Base-by-base conservation (phyloP, 805 yeast genomes). In the Candida arabinofermentans region DNA sequence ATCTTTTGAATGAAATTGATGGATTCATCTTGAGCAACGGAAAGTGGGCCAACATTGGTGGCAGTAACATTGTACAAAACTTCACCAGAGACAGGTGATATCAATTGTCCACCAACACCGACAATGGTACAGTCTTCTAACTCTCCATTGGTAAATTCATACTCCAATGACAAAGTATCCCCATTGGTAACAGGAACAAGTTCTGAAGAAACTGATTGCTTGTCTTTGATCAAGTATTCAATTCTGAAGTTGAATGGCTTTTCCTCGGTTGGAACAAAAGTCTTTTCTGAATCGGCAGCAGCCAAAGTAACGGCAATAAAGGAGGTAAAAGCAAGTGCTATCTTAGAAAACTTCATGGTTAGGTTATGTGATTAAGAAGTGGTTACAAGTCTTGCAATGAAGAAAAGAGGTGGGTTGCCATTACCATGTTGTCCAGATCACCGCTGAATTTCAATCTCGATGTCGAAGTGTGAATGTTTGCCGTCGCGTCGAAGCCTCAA, bases 71-170 rank as follows among this genome's bases (percentile, higher is more conserved):
- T 85, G 50, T 81, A 78, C 23, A 64, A 57, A 36, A 69, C 50
- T 35, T 70, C 72, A 44, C 80, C 76, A 38, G 74, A 70, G 45
- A 64, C 65, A 21, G 85, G 79, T 44, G 79, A 71, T 42, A 72
- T 66, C 62, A 85, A 71, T 40, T 71, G 55, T 41, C 93, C 93
- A 40, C 86, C 83, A 42, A 82, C 77, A 44, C 88, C 93, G 36
- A 79, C 75, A 41, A 86, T 62, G 17, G 74, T 66, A 32, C 75
- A 67, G 5, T 70, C 70, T 13, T 57, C 62, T 6, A 72, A 74
- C 49, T 81, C 85, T 27, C 70, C 63, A 56, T 83, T 83, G 37
- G 59, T 53, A 45, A 83, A 70, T 7, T 69, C 62, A 59, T 80
- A 83, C 17, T 61, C 62, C 41, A 85, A 57, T 2, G 77, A 62